Evolutionary conservation across 1,139 yeast species (phyloP).

Genomic region (Pichia sp.): DNA sequence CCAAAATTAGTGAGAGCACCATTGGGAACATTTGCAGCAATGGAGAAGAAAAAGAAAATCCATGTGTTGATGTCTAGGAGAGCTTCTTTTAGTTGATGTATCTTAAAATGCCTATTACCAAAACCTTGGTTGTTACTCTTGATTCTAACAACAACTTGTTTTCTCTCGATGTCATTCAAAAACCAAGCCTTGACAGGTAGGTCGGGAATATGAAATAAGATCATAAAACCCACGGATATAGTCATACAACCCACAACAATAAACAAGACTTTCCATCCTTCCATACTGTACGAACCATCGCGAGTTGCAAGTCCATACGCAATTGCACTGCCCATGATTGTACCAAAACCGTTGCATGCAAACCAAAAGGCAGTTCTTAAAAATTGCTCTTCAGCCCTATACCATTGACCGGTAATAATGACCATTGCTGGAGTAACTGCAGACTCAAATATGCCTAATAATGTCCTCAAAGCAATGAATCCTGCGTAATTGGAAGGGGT

Average conservation of each 20-base stretch:
- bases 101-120: constrained; percentile 38
- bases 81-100: constrained; percentile 39
- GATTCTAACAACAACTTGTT: constrained; percentile 32
- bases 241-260: constrained; percentile 43
- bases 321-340: constrained; percentile 38
- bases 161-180: constrained; percentile 31
- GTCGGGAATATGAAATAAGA: constrained; percentile 36
- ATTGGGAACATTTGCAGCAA: constrained; percentile 32
- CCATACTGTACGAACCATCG: constrained; percentile 28
- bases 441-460: constrained; percentile 43
- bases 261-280: constrained; percentile 43
- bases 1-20: constrained; percentile 34
- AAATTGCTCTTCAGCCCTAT: constrained; percentile 43
- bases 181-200: constrained; percentile 37
- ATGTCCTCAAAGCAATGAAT: constrained; percentile 36
- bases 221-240: constrained; percentile 35
- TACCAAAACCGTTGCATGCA: constrained; percentile 45
- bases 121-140: constrained; percentile 38
- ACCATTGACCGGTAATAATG: constrained; percentile 49
- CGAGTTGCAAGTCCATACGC: constrained; percentile 40
- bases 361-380: constrained; percentile 44
- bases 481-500: constrained; percentile 33
- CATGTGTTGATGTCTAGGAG: constrained; percentile 36
- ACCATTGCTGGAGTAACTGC: constrained; percentile 47
- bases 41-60: constrained; percentile 29